Evolutionary conservation across 2,329 filamentous ascomycete species (phyloP).

Genomic region (Colletotrichum chlorophyti): DNA sequence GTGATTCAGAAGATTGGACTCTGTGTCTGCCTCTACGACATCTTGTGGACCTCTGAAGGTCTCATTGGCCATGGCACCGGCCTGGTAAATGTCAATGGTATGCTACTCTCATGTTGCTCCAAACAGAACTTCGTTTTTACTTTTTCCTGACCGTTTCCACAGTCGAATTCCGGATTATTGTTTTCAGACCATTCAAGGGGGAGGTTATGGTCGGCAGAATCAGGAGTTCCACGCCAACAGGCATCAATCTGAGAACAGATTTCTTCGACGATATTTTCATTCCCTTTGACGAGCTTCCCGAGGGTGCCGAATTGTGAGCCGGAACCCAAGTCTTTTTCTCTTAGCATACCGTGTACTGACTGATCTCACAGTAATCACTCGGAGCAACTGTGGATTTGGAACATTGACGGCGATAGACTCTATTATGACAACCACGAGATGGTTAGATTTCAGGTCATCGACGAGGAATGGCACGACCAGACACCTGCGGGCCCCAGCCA

Average conservation of each 20-base stretch:
- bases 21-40: conserved; percentile 91
- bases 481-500: conserved; percentile 72
- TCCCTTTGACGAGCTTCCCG: conserved; percentile 74
- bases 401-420: conserved; percentile 74
- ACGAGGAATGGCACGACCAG: conserved; percentile 92
- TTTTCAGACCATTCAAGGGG: conserved; percentile 95
- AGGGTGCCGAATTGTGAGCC: conserved; percentile 79
- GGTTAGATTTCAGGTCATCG: conserved; percentile 84
- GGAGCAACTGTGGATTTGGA: conserved; percentile 87
- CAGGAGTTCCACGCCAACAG: conserved; percentile 72
- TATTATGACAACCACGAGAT: conserved; percentile 92
- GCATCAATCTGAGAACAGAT: conserved; percentile 81
- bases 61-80: conserved; percentile 93
- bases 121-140: background rate
- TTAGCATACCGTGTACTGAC: no score
- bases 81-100: conserved; percentile 92
- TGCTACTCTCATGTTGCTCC: background rate
- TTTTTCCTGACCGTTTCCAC: conserved; percentile 23
- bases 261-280: conserved; percentile 96
- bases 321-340: no score
- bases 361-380: conserved; percentile 66
- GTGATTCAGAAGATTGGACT: conserved; percentile 94
- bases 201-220: conserved; percentile 91
- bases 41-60: conserved; percentile 88
- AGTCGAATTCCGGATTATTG: conserved; percentile 93